These are phyloP conservation scores for Garcia nutans DNA, from an alignment of 345 rosid species.

Conservation along the genomic window DNA sequence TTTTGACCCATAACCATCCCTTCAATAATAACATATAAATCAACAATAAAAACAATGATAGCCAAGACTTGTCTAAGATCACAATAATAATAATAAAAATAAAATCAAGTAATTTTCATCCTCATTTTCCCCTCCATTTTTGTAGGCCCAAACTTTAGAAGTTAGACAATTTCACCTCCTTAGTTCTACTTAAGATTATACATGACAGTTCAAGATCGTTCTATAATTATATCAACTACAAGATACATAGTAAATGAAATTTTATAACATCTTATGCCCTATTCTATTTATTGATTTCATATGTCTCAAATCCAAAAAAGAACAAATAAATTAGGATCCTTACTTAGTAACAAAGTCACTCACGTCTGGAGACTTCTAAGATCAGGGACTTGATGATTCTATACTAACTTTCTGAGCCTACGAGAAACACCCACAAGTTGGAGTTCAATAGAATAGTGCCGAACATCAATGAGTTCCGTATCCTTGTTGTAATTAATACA, in stretches of 20 bases:
- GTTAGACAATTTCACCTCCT: neutral
- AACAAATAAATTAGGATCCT: constrained; percentile 23
- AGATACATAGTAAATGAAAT: neutral
- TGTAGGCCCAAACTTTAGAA: no score
- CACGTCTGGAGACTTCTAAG: constrained; percentile 84
- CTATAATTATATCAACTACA: neutral
- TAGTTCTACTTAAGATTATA: neutral
- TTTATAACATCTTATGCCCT: neutral
- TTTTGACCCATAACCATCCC: constrained; percentile 94
- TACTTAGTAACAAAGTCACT: constrained; percentile 92
- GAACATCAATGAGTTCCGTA: constrained; percentile 74
- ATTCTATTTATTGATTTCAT: neutral
- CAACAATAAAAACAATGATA: constrained; percentile 1
- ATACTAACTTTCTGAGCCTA: constrained; percentile 83
- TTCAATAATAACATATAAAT: constrained; percentile 25
- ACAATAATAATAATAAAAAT: neutral
- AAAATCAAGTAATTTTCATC: neutral
- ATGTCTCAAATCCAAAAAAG: neutral
- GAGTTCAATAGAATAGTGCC: constrained; percentile 85
- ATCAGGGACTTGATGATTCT: constrained; percentile 83
- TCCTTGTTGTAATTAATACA: constrained; percentile 83
- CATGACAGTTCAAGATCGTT: neutral
- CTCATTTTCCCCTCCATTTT: neutral
- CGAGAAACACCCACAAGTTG: constrained; percentile 88
- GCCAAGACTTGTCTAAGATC: neutral